A percentile compares a stretch with the other conserved stretches of the same genome.
These are phyloP conservation scores for Gossypium davidsonii DNA, from an alignment of 441 rosid species.

Conservation along the genomic window DNA sequence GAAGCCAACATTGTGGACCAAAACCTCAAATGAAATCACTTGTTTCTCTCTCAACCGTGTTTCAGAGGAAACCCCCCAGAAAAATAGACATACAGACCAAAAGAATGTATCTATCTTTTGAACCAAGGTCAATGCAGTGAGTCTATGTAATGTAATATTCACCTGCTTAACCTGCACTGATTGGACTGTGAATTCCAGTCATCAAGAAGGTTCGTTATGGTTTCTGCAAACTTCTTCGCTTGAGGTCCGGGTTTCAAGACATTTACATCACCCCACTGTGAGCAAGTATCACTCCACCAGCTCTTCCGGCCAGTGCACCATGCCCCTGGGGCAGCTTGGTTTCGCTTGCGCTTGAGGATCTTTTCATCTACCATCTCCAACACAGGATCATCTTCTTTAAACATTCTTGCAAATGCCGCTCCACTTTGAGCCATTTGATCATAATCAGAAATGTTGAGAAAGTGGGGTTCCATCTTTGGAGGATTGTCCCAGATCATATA, in stretches of 20 bases:
- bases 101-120: conserved; percentile 23
- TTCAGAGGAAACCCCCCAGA: conserved; percentile 11
- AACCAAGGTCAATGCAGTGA: conserved; percentile 15
- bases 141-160: conserved; percentile 8
- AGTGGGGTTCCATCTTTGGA: conserved; percentile 82
- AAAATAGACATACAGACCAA: conserved; percentile 29
- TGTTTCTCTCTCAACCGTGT: background rate
- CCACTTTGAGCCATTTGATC: conserved; percentile 65
- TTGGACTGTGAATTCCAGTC: conserved; percentile 52
- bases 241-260: conserved; percentile 62
- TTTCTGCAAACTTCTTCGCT: conserved; percentile 56
- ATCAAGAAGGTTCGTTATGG: conserved; percentile 54
- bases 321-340: conserved; percentile 54
- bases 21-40: conserved; percentile 13
- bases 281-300: conserved; percentile 83
- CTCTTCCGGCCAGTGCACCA: conserved; percentile 77
- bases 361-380: conserved; percentile 63
- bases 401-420: conserved; percentile 76
- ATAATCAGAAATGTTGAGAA: conserved; percentile 46
- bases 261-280: conserved; percentile 78
- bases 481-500: conserved; percentile 90
- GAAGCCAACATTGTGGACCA: conserved; percentile 3
- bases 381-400: conserved; percentile 54
- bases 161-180: conserved; percentile 64
- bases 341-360: conserved; percentile 56